These are phyloP conservation scores for Podospora australis DNA, from an alignment of 495 filamentous ascomycete species.

Conservation along the genomic window DNA sequence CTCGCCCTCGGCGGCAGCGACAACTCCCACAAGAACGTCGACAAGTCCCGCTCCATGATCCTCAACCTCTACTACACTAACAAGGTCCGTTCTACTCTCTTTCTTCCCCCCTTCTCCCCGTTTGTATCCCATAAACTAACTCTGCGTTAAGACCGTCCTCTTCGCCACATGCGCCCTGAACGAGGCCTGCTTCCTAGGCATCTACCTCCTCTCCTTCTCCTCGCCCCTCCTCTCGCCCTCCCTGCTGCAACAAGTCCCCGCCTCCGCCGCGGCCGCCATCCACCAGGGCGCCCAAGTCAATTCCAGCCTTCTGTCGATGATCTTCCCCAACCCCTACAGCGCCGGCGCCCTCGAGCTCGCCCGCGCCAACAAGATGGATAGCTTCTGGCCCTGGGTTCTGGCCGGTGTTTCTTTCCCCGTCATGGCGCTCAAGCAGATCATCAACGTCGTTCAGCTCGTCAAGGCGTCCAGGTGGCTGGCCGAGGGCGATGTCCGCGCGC, in stretches of 20 bases:
- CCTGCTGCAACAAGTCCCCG: conserved; percentile 52
- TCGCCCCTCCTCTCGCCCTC: conserved; percentile 78
- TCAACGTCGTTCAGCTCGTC: conserved; percentile 90
- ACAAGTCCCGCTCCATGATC: conserved; percentile 67
- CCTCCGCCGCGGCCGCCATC: conserved; percentile 43
- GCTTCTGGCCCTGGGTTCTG: conserved; percentile 78
- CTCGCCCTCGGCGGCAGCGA: conserved; percentile 69
- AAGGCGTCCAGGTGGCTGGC: conserved; percentile 91
- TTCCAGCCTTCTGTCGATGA: conserved; percentile 52
- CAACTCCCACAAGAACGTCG: conserved; percentile 90
- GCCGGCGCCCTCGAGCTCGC: conserved; percentile 89
- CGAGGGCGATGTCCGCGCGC: conserved; percentile 66
- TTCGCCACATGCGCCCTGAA: conserved; percentile 88
- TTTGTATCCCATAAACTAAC: conserved; percentile 5
- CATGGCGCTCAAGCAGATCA: conserved; percentile 85
- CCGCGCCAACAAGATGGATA: conserved; percentile 88
- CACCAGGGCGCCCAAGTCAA: conserved; percentile 61
- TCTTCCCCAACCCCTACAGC: conserved; percentile 80
- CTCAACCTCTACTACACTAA: conserved; percentile 95
- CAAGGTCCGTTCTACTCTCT: conserved; percentile 54
- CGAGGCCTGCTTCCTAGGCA: conserved; percentile 93
- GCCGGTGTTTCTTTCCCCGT: conserved; percentile 74
- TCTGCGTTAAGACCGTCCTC: conserved; percentile 65
- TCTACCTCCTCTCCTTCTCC: conserved; percentile 96
- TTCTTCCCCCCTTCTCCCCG: conserved; percentile 1